Base-by-base conservation (phyloP, 768 basidiomycete genomes). In the Coprinopsis marcescibilis region DNA sequence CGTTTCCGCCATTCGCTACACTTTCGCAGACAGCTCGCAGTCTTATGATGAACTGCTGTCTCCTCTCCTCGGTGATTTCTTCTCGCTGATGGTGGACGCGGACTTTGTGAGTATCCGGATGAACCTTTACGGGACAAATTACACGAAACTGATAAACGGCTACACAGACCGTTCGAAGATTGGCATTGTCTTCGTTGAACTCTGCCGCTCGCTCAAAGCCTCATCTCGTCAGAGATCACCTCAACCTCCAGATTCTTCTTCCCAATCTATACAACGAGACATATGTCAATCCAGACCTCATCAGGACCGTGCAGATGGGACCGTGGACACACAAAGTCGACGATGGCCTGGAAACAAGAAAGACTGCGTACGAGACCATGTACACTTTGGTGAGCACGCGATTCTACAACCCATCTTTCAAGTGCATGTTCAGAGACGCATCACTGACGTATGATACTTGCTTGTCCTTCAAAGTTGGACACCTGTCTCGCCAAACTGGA, bases 281-380 rank as follows among this genome's bases (percentile, higher is more conserved):
- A 0, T 60, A 74, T 29, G 67, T 93, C 60, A 91, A 89, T 52
- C 73, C 78, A 2, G 75, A 83, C 1, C 80, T 93, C 49, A 83
- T 95, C 58, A 81, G 88, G 24, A 89, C 87, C 1, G 92, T 96
- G 11, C 89, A 92, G 60, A 96, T 96, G 93, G 92, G 93, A 17
- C 92, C 93, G 2, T 96, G 92, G 92, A 89, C 85, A 21, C 91
- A 95, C 67, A 92, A 89, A 61, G 90, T 96, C 43, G 96, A 99
- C 57, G 94, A 98, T 53, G 96, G 96, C 39, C 73, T 98, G 32
- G 95, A 98, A 53, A 84, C 93, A 17, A 82, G 96, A 49, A 98
- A 97, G 74, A 94, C 90, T 0, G 95, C 96, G 2, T 98, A 89
- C 65, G 96, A 99, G 65, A 92, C 93, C 1, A 89, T 97, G 73